These are phyloP conservation scores for Achaetomium macrosporum DNA, from an alignment of 2,329 filamentous ascomycete species.

Conservation along the genomic window DNA sequence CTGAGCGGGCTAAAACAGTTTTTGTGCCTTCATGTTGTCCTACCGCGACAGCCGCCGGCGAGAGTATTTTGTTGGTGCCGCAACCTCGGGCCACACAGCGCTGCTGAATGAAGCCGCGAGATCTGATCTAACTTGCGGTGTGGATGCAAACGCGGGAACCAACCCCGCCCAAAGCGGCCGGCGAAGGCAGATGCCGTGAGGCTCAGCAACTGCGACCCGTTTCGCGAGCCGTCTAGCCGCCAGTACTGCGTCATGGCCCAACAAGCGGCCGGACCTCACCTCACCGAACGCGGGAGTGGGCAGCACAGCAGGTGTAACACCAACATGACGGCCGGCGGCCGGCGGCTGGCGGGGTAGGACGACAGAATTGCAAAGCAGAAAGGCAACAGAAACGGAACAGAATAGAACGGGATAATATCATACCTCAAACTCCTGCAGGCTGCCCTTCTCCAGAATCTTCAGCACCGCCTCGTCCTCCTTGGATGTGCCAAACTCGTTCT, in stretches of 20 bases:
- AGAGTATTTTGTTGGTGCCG: background rate
- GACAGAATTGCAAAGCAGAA: background rate
- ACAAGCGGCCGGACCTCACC: background rate
- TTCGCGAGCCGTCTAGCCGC: conserved; percentile 13
- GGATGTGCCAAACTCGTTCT: conserved; percentile 81
- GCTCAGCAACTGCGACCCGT: conserved; percentile 6
- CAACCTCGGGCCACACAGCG: background rate
- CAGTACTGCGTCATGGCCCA: background rate
- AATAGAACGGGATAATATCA: conserved; percentile 19
- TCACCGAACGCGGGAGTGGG: background rate
- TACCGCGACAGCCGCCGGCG: too few relatives aligned
- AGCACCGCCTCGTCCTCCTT: conserved; percentile 75
- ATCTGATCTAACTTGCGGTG: conserved; percentile 1
- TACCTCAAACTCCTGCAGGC: conserved; percentile 56
- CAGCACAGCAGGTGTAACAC: background rate
- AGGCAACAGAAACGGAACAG: background rate
- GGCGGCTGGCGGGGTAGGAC: background rate
- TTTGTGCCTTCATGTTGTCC: too few relatives aligned
- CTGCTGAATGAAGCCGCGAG: background rate
- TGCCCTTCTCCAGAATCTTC: conserved; percentile 73
- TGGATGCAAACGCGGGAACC: background rate
- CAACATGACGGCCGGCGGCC: background rate
- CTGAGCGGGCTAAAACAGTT: background rate
- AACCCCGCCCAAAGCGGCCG: background rate
- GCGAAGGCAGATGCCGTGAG: background rate